Percentiles rank a stretch among this genome's conserved stretches.
Conservation (phyloP, 2,329 filamentous ascomycete species). For the Aspergillus fumigatus region DNA sequence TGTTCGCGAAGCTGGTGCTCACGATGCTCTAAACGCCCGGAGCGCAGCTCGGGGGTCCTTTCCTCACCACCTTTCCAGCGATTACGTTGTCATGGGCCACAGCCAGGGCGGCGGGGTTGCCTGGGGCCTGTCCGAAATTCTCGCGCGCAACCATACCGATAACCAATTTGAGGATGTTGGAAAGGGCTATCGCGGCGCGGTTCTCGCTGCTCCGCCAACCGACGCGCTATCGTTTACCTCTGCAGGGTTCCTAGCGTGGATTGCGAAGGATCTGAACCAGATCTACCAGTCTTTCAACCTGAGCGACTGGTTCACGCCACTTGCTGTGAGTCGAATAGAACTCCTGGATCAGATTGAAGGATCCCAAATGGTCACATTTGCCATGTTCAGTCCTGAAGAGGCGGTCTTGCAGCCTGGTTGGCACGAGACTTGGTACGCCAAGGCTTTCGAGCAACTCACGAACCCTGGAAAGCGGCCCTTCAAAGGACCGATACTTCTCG, state of each 20-base stretch:
- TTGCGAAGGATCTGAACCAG: constrained; percentile 10
- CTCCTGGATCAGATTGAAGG: constrained; percentile 12
- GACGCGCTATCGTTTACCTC: not conserved
- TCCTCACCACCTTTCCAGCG: constrained; percentile 24
- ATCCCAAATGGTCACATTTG: constrained; percentile 9
- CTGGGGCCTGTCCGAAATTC: constrained; percentile 30
- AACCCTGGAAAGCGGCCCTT: constrained; percentile 11
- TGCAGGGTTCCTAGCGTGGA: constrained; percentile 11
- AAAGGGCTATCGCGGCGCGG: constrained; percentile 6
- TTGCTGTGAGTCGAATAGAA: constrained; percentile 9
- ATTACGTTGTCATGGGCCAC: constrained; percentile 46
- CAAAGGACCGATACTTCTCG: constrained; percentile 11
- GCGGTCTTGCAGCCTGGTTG: constrained; percentile 6
- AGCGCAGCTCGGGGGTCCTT: constrained; percentile 43
- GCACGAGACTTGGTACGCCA: constrained; percentile 8
- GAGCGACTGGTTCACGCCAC: constrained; percentile 13
- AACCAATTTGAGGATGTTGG: constrained; percentile 3
- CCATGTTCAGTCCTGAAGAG: constrained; percentile 7
- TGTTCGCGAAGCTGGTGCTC: constrained; percentile 34
- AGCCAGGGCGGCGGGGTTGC: constrained; percentile 45
- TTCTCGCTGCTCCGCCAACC: constrained; percentile 4
- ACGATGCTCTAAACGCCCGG: constrained; percentile 43
- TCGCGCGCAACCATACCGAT: constrained; percentile 6
- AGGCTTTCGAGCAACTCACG: constrained; percentile 8
- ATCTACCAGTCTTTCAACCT: constrained; percentile 13